Evolutionary conservation across 2,329 filamentous ascomycete genomes (phyloP).

Genomic region (Paraconiothyrium sp.): DNA sequence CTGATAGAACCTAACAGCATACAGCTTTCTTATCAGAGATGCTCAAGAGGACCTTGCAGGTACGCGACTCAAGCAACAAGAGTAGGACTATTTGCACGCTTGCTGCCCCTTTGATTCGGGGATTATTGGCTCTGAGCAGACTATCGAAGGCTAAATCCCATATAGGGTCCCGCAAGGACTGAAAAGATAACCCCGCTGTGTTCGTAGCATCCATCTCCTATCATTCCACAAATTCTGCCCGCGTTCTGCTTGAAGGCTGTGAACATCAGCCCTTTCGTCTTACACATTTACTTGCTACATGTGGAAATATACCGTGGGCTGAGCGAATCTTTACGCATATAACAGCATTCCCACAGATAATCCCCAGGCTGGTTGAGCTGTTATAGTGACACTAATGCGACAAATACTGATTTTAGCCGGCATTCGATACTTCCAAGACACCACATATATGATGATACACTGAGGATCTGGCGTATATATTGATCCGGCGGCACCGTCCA

Average conservation of each 20-base stretch:
- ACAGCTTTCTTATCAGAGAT: constrained; percentile 86
- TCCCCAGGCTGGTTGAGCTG: neutral
- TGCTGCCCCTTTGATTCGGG: neutral
- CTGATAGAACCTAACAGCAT: constrained; percentile 23
- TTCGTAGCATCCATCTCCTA: constrained; percentile 2
- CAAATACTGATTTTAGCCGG: constrained; percentile 2
- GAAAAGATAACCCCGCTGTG: neutral
- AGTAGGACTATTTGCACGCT: neutral
- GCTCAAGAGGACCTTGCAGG: constrained; percentile 81
- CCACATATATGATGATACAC: neutral
- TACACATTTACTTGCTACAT: neutral
- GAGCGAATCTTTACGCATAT: neutral
- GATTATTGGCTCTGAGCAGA: neutral
- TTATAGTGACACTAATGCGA: neutral
- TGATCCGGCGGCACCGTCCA: neutral
- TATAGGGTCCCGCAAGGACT: constrained; percentile 8
- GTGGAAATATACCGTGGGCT: neutral
- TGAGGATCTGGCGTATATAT: neutral
- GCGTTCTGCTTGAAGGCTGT: neutral
- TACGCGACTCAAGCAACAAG: constrained; percentile 74
- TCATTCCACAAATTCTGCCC: neutral
- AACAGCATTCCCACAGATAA: neutral
- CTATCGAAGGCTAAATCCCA: neutral
- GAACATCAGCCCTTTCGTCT: neutral
- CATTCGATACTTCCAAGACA: neutral